Conservation (phyloP, 2,329 filamentous ascomycete species). For the Diplodia sapinea region DNA sequence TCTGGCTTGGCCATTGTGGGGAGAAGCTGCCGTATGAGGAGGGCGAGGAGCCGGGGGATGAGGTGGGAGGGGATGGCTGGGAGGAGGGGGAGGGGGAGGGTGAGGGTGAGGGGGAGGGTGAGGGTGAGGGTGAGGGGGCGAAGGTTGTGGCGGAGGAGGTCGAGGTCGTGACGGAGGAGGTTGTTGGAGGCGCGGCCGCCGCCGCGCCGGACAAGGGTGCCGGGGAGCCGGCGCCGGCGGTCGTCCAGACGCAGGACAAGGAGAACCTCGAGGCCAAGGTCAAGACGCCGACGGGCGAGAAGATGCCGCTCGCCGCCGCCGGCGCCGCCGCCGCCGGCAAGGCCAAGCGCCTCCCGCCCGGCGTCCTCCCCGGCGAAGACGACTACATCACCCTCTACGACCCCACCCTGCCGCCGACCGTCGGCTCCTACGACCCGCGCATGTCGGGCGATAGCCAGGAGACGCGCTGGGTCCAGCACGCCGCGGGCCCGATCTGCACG, state of each 20-base stretch:
- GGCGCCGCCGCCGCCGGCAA: no score
- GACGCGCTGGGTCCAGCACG: conserved; percentile 28
- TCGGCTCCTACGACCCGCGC: conserved; percentile 27
- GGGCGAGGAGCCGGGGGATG: neutral
- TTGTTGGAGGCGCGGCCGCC: neutral
- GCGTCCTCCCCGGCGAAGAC: conserved; percentile 8
- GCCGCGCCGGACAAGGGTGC: neutral
- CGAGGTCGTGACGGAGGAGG: neutral
- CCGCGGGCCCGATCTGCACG: conserved; percentile 33
- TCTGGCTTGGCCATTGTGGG: conserved; percentile 30
- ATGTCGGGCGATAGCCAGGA: conserved; percentile 26
- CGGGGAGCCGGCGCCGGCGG: neutral
- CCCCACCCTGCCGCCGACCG: conserved; percentile 24
- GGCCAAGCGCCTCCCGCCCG: neutral
- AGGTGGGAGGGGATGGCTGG: no score
- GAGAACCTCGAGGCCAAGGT: conserved; percentile 2
- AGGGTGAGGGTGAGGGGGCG: no score
- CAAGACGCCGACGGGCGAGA: conserved; percentile 6
- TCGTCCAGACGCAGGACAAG: neutral
- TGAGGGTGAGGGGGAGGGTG: no score
- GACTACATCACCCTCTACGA: conserved; percentile 31
- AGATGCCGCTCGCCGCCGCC: neutral
- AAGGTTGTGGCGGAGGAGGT: neutral
- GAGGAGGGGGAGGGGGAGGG: no score
- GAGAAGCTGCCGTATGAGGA: conserved; percentile 27